These are phyloP conservation scores for Vicia villosa DNA, from an alignment of 306 rosid genomes.

Conservation along the genomic window DNA sequence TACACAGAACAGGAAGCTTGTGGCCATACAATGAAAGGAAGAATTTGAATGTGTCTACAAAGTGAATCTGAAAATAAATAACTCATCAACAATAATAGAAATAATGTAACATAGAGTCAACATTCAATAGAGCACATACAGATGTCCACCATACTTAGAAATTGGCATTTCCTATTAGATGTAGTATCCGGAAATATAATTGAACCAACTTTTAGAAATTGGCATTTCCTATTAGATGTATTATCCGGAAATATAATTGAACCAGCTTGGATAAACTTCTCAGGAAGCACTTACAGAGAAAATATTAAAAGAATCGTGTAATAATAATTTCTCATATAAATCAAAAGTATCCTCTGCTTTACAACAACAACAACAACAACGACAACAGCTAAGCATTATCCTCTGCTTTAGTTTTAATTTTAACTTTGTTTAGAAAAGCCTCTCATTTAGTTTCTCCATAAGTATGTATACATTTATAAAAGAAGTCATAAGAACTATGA, in stretches of 20 bases:
- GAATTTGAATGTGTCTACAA: conserved; percentile 69
- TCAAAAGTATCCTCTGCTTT: background rate
- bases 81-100: conserved; percentile 29
- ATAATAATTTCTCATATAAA: background rate
- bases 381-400: too few relatives aligned
- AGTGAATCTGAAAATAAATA: conserved; percentile 67
- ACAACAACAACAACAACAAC: too few relatives aligned
- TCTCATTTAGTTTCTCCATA: background rate
- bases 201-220: background rate
- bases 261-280: background rate
- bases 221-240: conserved; percentile 3
- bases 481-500: background rate
- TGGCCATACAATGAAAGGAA: conserved; percentile 91
- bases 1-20: conserved; percentile 89
- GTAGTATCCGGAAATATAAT: background rate
- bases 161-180: conserved; percentile 3
- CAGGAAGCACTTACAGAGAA: background rate
- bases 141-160: conserved; percentile 11
- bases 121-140: conserved; percentile 11
- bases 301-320: background rate
- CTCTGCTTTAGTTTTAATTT: background rate
- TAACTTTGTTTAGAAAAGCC: background rate
- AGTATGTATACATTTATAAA: background rate
- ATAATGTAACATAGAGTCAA: background rate
- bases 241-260: background rate